Conservation (phyloP, 2,329 filamentous ascomycete species). For the Fusarium musae region DNA sequence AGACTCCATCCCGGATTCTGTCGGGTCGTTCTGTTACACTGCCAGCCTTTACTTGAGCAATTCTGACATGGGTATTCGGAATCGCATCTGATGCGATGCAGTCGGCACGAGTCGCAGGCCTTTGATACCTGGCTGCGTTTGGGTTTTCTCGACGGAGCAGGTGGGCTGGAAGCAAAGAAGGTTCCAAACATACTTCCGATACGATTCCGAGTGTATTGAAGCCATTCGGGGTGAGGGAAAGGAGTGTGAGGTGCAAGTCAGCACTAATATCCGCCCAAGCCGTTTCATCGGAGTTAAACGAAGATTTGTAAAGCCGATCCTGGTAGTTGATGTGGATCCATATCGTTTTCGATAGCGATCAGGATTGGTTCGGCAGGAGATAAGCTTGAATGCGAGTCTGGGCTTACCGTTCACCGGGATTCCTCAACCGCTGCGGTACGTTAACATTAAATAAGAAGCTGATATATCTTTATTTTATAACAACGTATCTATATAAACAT, state of each 20-base stretch:
- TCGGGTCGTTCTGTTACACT: neutral
- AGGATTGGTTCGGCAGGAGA: neutral
- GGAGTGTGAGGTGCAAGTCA: neutral
- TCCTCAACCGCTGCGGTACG: rapidly evolving
- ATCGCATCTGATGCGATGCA: neutral
- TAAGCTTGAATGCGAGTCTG: neutral
- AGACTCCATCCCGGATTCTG: neutral
- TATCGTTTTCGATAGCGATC: rapidly evolving
- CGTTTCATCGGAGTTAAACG: neutral
- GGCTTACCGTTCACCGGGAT: neutral
- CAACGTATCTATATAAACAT: rapidly evolving
- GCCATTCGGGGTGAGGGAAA: neutral
- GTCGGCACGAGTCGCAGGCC: neutral
- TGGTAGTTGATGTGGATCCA: neutral
- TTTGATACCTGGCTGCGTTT: neutral
- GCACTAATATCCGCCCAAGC: neutral
- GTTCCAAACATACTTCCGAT: neutral
- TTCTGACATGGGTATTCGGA: neutral
- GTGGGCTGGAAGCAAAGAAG: neutral
- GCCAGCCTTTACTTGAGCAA: neutral
- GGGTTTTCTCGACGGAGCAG: rapidly evolving
- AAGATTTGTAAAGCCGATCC: neutral
- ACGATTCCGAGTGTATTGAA: rapidly evolving
- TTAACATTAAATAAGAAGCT: rapidly evolving
- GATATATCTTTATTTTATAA: rapidly evolving